A percentile compares a stretch with the other conserved stretches of the same genome.
Evolutionary conservation across 768 basidiomycete genomes (phyloP).

Genomic region (Boletus rubescentipes): DNA sequence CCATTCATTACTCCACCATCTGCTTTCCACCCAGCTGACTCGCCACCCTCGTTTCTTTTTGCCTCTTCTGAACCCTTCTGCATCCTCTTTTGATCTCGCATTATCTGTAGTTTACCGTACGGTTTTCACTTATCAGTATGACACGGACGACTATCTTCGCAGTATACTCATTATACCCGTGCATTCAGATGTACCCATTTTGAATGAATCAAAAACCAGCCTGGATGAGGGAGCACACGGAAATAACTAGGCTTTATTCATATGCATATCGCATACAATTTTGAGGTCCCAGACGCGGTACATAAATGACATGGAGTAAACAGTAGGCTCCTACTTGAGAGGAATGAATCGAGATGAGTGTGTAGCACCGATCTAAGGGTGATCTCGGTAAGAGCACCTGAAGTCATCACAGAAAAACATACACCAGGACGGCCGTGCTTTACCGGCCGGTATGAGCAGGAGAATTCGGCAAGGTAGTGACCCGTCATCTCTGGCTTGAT

Average conservation of each 20-base stretch:
- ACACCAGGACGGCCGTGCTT: slow-evolving; percentile 99
- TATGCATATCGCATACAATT: slow-evolving; percentile 40
- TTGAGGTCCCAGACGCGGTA: slow-evolving; percentile 29
- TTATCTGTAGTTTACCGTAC: slow-evolving; percentile 64
- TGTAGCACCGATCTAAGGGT: slow-evolving; percentile 77
- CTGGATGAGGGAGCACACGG: slow-evolving; percentile 7
- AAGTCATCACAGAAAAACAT: slow-evolving; percentile 37
- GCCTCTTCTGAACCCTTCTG: slow-evolving; percentile 23
- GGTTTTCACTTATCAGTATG: slow-evolving; percentile 46
- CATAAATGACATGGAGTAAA: slow-evolving; percentile 26
- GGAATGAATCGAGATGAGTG: slow-evolving; percentile 92
- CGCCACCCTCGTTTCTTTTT: slow-evolving; percentile 26
- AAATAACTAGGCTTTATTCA: slow-evolving; percentile 1
- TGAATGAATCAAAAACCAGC: slow-evolving; percentile 28
- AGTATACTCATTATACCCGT: slow-evolving; percentile 60
- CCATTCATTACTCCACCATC: slow-evolving; percentile 20
- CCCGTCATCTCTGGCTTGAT: slow-evolving; percentile 99
- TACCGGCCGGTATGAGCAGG: slow-evolving; percentile 96
- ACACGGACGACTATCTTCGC: slow-evolving; percentile 61
- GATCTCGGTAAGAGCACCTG: slow-evolving; percentile 10
- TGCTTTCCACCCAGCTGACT: slow-evolving; percentile 30
- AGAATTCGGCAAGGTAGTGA: slow-evolving; percentile 98
- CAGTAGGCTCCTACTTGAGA: slow-evolving; percentile 74
- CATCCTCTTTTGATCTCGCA: slow-evolving; percentile 43
- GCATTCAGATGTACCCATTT: slow-evolving; percentile 42